A percentile compares a stretch with the other conserved stretches of the same genome.
phyloP scores from a whole-genome alignment of 1,284 basidiomycete genomes.

The Coriolopsis trogii region DNA sequence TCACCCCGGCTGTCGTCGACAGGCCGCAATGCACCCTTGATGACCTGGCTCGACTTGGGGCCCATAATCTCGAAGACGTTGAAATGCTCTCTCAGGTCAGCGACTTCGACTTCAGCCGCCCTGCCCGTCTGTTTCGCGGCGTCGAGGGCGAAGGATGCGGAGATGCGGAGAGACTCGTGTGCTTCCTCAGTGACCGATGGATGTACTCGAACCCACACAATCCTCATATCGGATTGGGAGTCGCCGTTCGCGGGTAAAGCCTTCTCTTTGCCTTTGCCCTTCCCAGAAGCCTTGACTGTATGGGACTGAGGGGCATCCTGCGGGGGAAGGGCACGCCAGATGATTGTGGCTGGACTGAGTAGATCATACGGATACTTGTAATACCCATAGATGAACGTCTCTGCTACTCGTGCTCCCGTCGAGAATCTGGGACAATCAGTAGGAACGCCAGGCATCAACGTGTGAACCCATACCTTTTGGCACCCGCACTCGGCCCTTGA shows the following conservation, averaged over 20 bases:
- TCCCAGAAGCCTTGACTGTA: slow-evolving; percentile 27
- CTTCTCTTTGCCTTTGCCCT: slow-evolving; percentile 20
- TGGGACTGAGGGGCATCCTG: slow-evolving; percentile 14
- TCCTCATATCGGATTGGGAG: slow-evolving; percentile 35
- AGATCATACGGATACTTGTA: slow-evolving; percentile 70
- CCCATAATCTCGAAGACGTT: slow-evolving; percentile 89
- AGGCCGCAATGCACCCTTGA: slow-evolving; percentile 72
- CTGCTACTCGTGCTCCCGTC: slow-evolving; percentile 57
- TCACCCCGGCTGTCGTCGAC: slow-evolving; percentile 56
- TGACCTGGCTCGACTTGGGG: slow-evolving; percentile 76
- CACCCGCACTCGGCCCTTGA: slow-evolving; percentile 55
- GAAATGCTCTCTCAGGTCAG: slow-evolving; percentile 69
- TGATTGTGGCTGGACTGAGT: slow-evolving; percentile 69
- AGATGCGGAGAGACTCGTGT: slow-evolving; percentile 50
- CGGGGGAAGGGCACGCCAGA: slow-evolving; percentile 62
- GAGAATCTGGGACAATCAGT: slow-evolving; percentile 46
- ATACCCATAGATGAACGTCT: slow-evolving; percentile 66
- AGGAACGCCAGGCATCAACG: not conserved
- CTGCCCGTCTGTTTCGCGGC: slow-evolving; percentile 38
- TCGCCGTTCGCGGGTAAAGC: slow-evolving; percentile 9
- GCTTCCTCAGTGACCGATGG: slow-evolving; percentile 68
- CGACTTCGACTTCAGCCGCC: slow-evolving; percentile 57
- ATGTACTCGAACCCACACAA: slow-evolving; percentile 79
- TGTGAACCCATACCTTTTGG: slow-evolving; percentile 49
- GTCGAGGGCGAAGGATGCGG: slow-evolving; percentile 54